Base-by-base conservation (phyloP, 2,329 filamentous ascomycete species). In the Ceratocystis variospora region DNA sequence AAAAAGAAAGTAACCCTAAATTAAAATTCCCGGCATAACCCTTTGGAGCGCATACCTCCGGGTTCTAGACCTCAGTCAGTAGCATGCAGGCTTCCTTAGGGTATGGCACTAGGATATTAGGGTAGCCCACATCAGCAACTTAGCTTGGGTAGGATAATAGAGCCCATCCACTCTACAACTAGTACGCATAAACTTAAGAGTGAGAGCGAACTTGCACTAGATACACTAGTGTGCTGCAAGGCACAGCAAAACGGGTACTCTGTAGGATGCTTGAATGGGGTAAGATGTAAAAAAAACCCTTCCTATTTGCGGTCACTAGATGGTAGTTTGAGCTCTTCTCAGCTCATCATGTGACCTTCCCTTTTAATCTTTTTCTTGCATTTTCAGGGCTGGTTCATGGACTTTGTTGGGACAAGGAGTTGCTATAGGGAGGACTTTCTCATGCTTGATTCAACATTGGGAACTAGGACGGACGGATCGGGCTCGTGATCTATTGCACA, bases 201-300 rank as follows among this genome's bases (percentile, higher is more conserved):
- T n/a, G 25, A 59, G 55, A 8, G 55, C 53, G 33, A 25, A 15
- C 55, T 37, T 8, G 8, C 15, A 15, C 33, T 10, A 19, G 17
- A 25, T 37, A 15, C 5, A 12, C 12, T 17, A 33, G 55, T 17
- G 22, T 25, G 6, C 57, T 59, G 46, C 57, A 68, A 57, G 41
- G 48, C 19, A 57, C 41, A 63, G 61, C 48, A 66, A 68, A 68
- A 68, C 48, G 12, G 37, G 50, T 63, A 68, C 66, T 63, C 63
- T 66, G 63, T 48, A 53, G 25, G 61, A 63, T 55, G 46, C 61
- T 63, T 41, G 61, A 65, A 62, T 12, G 7, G 61, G 66, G 22
- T 19, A 15, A 46, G 8, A 59, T 59, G 17, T 37, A 17, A 22
- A 62, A 22, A 62, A 15, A 25, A 17, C 12, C 12, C 37, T 10